phyloP scores from a whole-genome alignment of 2,329 filamentous ascomycete genomes.

The Plectosphaerella sp. region DNA sequence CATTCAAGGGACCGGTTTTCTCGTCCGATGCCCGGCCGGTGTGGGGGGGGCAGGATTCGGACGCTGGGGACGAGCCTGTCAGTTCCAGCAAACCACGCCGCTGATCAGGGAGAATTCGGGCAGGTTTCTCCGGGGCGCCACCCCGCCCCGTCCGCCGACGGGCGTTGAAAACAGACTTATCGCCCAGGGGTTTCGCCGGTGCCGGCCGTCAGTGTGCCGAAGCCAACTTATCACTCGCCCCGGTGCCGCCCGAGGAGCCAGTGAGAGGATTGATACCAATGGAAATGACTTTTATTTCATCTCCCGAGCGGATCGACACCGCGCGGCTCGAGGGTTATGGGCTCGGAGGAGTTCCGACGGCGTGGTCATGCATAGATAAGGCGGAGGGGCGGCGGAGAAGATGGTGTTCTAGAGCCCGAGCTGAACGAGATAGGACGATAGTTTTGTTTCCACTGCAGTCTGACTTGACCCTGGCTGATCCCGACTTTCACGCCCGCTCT shows the following conservation, averaged over 20 bases:
- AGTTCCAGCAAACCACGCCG: not conserved
- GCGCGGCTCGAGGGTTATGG: not conserved
- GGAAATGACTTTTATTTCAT: not conserved
- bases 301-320: not conserved
- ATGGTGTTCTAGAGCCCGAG: not conserved
- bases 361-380: constrained; percentile 1
- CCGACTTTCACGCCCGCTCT: not conserved
- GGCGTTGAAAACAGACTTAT: not conserved
- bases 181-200: no score
- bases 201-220: not conserved
- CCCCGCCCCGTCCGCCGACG: not conserved
- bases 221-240: not conserved
- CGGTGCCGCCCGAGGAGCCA: not conserved
- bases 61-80: not conserved
- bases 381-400: not conserved
- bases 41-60: not conserved
- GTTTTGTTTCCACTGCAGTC: no score
- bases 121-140: not conserved
- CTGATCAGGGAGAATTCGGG: no score
- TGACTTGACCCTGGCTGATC: not conserved
- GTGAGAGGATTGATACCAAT: not conserved
- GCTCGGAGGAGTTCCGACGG: not conserved
- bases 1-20: not conserved
- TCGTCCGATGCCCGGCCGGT: not conserved
- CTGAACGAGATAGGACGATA: not conserved